Base-by-base conservation (phyloP, 768 basidiomycete genomes). In the Mycena venus region DNA sequence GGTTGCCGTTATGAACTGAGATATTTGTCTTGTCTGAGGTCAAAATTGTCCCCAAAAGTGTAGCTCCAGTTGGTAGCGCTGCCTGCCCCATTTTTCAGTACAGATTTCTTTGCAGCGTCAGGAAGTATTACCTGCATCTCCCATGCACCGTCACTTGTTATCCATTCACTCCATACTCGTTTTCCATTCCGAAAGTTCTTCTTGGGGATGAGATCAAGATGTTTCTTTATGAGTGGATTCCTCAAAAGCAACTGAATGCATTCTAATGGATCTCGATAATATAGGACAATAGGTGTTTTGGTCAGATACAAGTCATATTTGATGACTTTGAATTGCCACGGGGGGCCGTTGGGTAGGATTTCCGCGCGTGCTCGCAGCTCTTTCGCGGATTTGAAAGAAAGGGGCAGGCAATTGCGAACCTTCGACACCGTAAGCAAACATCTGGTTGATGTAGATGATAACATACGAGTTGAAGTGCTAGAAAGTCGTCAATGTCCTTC, bases 401-500 rank as follows among this genome's bases (percentile, higher is more conserved):
- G 47, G 9, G 32, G 8, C 4, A 69, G n/a, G 19, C 23, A 10
- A 0, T 64, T 17, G 2, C 25, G 61, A 29, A 74, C 55, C 73
- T 74, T 19, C 1, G 19, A 38, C 23, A 10, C 7, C 14, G 44
- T 47, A 8, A 47, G 44, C 3, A 29, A 17, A 60, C 40, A 55
- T 17, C 32, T 7, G 15, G n/a, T 27, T 9, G 27, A 21, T 29
- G 40, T 21, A 27, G 55, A 10, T 4, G 34, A 21, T n/a, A 38
- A 67, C 79, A 63, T 69, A 84, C 81, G 40, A 81, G 36, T 53
- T 78, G 36, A 29, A 85, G 77, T 8, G 70, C 67, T 31, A 85
- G 60, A 42, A 85, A 81, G 19, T 79, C 67, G 34, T 82, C 73
- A 12, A 83, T 80, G 7, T 70, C 74, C 14, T 73, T 67, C 81